Evolutionary conservation across 192 early-diverging fungal species (phyloP), one percentile per base, ranked within the genome.

Genomic region (Linderina pennispora): DNA sequence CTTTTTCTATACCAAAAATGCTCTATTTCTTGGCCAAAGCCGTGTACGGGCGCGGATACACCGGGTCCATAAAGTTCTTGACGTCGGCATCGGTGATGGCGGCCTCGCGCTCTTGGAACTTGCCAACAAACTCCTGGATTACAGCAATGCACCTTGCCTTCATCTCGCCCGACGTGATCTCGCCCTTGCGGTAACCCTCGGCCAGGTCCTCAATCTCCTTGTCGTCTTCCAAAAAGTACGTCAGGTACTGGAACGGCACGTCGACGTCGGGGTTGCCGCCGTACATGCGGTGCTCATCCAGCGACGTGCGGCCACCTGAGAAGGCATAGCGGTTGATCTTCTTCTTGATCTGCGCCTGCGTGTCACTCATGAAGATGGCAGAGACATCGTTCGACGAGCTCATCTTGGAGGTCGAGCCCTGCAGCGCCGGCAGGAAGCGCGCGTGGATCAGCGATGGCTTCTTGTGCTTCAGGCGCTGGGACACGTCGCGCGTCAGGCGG

Each of bases 291-390:
- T 97, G 96, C 50, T 87, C 69, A 62, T 97, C 94, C 36, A 88
- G 58, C 23, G 87, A 91, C 11, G 79, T 91, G 45, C 79, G 76
- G 42, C 95, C 96, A 22, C 96, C 96, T 10, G 89, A 92, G 65
- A 94, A 98, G 21, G 94, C 93, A 49, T 92, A 82, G 25, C 79
- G 75, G 68, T 97, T 98, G 74, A 98, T 93, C 79, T 98, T 98
- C 65, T 94, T 94, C 72, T 97, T 95, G 80, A 98, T 94, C 63
- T 91, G 84, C 8, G 77, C 82, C 4, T 86, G 77, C 0, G 92
- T 90, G 58, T 98, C 96, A 32, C 75, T 78, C 77, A 98, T 82
- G 60, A 91, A 92, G 55, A 98, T 89, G 46, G 96, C 92, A 5
- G 94, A 90, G 44, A 72, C 77, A 36, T 89, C 84, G 25, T 86